Evolutionary conservation across 208 protist genomes (phyloP), one percentile per base, ranked within the genome.

Genomic region (Giardia duodenalis): DNA sequence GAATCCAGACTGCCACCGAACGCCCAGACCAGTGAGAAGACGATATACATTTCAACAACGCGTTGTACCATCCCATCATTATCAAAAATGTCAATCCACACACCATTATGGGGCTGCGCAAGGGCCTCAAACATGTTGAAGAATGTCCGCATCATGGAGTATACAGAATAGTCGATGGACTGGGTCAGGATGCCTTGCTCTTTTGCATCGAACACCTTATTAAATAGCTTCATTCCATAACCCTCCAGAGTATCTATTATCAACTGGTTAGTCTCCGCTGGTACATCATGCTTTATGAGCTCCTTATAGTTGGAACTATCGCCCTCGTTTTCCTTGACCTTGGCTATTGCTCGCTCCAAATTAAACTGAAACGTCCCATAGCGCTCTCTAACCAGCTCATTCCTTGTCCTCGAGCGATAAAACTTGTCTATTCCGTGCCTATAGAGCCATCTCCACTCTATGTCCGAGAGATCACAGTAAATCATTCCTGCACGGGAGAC

Each of bases 401-500:
- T 76, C 10, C 57, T 10, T 42, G 4, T 2, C 2, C 2, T 86
- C 42, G 96, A 96, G 48, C 96, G 93, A 90, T 95, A 95, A 1
- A 95, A 95, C 43, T 95, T 96, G 48, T 96, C 93, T 57, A 99
- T 94, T 97, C 98, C 98, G 87, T 96, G 97, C 47, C 95, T 96
- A 0, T 98, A 94, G 93, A 96, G 98, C 44, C 97, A 97, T 94
- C 95, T 86, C 90, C 92, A 95, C 67, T 97, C 97, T 46, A 99
- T 95, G 92, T 98, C 97, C 67, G 96, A 94, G 2, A 95, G 92
- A 93, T 97, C 97, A 93, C 98, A 97, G 95, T 98, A 99, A 47
- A 99, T 97, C 96, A 99, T 99, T 92, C 98, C 98, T 93, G 97
- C 98, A 47, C 98, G 97, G 19, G 97, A 98, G 46, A 99, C 98